Percentiles rank a stretch among this genome's conserved stretches.
phyloP scores from a whole-genome alignment of 2,329 filamentous ascomycete species.

The Bretziella fagacearum region DNA sequence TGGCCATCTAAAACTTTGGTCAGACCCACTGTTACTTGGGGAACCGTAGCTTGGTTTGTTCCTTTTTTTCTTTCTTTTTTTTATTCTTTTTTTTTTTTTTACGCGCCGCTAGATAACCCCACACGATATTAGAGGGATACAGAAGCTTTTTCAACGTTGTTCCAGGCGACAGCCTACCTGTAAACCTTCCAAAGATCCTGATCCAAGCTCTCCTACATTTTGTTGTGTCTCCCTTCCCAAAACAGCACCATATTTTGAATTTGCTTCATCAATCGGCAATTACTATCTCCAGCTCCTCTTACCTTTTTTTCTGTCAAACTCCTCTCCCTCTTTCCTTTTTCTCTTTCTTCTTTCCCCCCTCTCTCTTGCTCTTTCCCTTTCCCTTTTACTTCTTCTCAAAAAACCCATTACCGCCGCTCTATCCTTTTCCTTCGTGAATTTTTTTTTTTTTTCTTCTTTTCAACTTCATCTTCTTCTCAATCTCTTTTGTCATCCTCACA shows the following conservation, averaged over 20 bases:
- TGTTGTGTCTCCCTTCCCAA: slow-evolving; percentile 4
- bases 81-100: too few relatives aligned
- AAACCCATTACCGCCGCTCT: slow-evolving; percentile 14
- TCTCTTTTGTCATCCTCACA: not conserved
- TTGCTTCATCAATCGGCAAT: not conserved
- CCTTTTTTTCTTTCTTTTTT: too few relatives aligned
- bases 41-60: too few relatives aligned
- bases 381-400: slow-evolving; percentile 17
- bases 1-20: too few relatives aligned
- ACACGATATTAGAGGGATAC: too few relatives aligned
- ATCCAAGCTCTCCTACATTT: not conserved
- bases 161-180: too few relatives aligned
- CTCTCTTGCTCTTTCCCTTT: not conserved
- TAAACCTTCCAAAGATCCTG: too few relatives aligned
- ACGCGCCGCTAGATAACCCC: too few relatives aligned
- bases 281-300: slow-evolving; percentile 1
- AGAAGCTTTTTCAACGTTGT: too few relatives aligned
- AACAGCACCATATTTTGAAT: slow-evolving; percentile 13
- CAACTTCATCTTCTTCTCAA: slow-evolving; percentile 15
- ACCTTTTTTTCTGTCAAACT: not conserved
- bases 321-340: slow-evolving; percentile 6
- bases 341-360: slow-evolving; percentile 2
- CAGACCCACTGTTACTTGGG: too few relatives aligned
- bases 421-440: slow-evolving; percentile 4
- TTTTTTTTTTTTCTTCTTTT: slow-evolving; percentile 13